Conservation (phyloP, 768 basidiomycete species). For the Rhizopogon roseolus region DNA sequence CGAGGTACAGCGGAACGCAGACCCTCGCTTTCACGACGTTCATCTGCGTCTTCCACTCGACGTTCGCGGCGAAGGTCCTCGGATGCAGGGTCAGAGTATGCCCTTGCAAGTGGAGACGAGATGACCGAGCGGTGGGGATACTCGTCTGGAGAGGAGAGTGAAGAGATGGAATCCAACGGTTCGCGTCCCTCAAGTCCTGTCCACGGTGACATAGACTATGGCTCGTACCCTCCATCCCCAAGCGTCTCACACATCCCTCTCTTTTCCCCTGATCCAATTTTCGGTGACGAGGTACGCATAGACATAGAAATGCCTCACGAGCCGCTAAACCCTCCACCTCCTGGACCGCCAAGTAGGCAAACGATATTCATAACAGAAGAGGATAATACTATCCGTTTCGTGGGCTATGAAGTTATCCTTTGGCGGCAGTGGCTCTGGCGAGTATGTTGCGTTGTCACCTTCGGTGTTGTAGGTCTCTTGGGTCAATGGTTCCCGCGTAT, state of each 20-base stretch:
- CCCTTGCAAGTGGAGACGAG: slow-evolving; percentile 48
- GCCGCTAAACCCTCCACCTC: slow-evolving; percentile 62
- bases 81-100: slow-evolving; percentile 56
- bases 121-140: slow-evolving; percentile 87
- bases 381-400: slow-evolving; percentile 80
- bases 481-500: slow-evolving; percentile 92
- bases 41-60: slow-evolving; percentile 45
- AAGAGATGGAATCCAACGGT: slow-evolving; percentile 29
- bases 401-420: slow-evolving; percentile 70
- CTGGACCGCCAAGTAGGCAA: slow-evolving; percentile 82
- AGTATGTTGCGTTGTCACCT: slow-evolving; percentile 55
- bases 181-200: slow-evolving; percentile 21
- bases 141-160: slow-evolving; percentile 78
- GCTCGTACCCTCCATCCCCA: slow-evolving; percentile 67
- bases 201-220: slow-evolving; percentile 63
- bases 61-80: slow-evolving; percentile 51
- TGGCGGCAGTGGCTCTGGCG: slow-evolving; percentile 72
- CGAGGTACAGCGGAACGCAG: slow-evolving; percentile 44
- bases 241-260: slow-evolving; percentile 54
- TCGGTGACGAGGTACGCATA: slow-evolving; percentile 78
- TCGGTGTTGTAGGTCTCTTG: slow-evolving; percentile 72
- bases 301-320: slow-evolving; percentile 71
- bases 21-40: slow-evolving; percentile 53
- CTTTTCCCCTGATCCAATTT: slow-evolving; percentile 71
- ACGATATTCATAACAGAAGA: slow-evolving; percentile 85